Conservation (phyloP, 2,329 filamentous ascomycete species). For the Colletotrichum sp. region DNA sequence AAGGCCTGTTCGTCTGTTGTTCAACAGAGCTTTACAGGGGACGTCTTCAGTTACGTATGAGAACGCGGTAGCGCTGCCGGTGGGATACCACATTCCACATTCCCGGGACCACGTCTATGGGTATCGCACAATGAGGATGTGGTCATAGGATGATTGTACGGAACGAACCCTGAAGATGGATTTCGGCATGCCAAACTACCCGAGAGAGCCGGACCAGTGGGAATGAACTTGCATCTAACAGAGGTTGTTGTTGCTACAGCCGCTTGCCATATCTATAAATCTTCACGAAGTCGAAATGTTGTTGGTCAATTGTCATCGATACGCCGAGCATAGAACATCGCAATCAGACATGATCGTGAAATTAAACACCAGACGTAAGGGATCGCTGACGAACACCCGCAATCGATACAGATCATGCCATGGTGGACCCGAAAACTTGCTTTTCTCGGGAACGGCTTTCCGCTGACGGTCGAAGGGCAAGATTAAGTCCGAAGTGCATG, state of each 20-base stretch:
- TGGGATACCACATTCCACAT: background rate
- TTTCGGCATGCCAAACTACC: background rate
- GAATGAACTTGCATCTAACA: background rate
- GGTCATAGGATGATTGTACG: background rate
- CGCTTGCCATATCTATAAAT: background rate
- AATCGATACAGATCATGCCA: background rate
- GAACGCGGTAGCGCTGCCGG: background rate
- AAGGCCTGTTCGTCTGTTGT: background rate
- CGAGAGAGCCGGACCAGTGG: background rate
- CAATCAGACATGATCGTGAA: background rate
- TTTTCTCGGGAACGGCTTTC: background rate
- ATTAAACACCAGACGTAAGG: background rate
- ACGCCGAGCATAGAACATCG: background rate
- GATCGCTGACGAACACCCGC: background rate
- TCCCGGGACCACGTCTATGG: background rate
- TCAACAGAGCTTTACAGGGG: background rate
- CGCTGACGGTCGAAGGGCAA: background rate
- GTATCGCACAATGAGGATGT: background rate
- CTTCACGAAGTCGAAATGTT: background rate
- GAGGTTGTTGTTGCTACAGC: background rate
- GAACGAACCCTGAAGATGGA: background rate
- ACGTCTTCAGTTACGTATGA: background rate
- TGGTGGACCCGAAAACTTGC: background rate
- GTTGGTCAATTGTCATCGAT: background rate
- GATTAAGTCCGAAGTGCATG: background rate